Percentiles rank a stretch among this genome's conserved stretches.
Conservation (phyloP, 1,284 basidiomycete species). For the Afroboletus lepidellus region DNA sequence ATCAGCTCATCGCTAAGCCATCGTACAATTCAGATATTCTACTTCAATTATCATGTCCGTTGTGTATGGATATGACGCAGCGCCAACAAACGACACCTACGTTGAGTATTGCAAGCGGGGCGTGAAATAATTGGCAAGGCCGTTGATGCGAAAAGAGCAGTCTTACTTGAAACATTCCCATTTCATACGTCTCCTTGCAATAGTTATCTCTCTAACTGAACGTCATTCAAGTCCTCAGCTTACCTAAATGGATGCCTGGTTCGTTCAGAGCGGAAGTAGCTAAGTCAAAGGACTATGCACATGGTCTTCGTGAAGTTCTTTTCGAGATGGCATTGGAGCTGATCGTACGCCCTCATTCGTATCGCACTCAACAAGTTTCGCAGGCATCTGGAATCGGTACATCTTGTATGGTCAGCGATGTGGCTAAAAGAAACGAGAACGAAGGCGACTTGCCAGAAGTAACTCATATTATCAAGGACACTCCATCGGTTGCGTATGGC, state of each 20-base stretch:
- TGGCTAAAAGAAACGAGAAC: constrained; percentile 22
- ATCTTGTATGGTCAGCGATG: constrained; percentile 24
- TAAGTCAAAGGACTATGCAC: constrained; percentile 15
- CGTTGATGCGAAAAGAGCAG: constrained; percentile 23
- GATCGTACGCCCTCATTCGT: constrained; percentile 17
- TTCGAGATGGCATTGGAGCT: constrained; percentile 25
- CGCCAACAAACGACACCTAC: constrained; percentile 24
- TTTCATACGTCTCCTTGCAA: constrained; percentile 22
- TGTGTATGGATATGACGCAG: constrained; percentile 27
- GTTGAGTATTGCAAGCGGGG: constrained; percentile 26
- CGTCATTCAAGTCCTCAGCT: constrained; percentile 19
- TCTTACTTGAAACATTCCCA: constrained; percentile 24
- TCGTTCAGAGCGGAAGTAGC: constrained; percentile 27
- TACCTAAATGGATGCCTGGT: constrained; percentile 28
- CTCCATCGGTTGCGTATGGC: constrained; percentile 28
- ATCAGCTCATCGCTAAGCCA: not conserved
- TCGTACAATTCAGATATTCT: constrained; percentile 18
- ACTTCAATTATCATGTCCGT: constrained; percentile 31
- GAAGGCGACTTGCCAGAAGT: constrained; percentile 20
- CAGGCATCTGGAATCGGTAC: constrained; percentile 18
- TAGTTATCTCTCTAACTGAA: not conserved
- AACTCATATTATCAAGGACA: constrained; percentile 16
- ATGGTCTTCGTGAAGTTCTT: constrained; percentile 22
- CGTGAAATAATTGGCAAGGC: constrained; percentile 19
- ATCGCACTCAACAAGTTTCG: not conserved